Evolutionary conservation across 164 flowering plant species (phyloP).

Genomic region (Stephania cephalantha): DNA sequence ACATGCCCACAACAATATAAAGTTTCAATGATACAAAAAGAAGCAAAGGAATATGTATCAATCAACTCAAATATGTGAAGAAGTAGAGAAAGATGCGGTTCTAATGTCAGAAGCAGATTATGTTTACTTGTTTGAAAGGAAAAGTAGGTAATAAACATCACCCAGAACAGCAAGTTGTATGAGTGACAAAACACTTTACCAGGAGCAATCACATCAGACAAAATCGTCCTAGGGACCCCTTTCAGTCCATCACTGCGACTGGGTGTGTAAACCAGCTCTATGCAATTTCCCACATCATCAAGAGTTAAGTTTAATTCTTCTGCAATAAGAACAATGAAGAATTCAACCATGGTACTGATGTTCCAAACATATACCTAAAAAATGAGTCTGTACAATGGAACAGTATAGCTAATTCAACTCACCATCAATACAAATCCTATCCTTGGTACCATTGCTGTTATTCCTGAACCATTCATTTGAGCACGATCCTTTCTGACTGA

Average conservation of each 20-base stretch:
- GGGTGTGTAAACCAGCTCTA: conserved; percentile 84
- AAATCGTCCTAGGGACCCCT: conserved; percentile 51
- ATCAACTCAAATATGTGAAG: not conserved
- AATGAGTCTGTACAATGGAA: not conserved
- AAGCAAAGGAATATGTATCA: not conserved
- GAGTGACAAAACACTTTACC: conserved; percentile 36
- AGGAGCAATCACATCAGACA: conserved; percentile 68
- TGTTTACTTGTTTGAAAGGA: not conserved
- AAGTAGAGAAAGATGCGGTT: not conserved
- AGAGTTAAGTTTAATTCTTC: conserved; percentile 62
- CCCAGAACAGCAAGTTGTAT: not conserved
- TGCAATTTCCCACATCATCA: conserved; percentile 65
- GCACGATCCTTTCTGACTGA: conserved; percentile 78
- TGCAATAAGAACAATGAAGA: conserved; percentile 21
- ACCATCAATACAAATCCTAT: conserved; percentile 61
- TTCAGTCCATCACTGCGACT: conserved; percentile 65
- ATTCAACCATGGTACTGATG: not conserved
- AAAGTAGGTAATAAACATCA: not conserved
- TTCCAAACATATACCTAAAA: not conserved
- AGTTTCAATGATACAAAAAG: not conserved
- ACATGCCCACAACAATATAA: too few relatives aligned
- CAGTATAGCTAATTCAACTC: conserved; percentile 14
- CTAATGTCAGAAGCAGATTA: not conserved
- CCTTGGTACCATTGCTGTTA: conserved; percentile 45
- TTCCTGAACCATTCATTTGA: conserved; percentile 81